Evolutionary conservation across 2,329 filamentous ascomycete species (phyloP), one percentile per base, ranked within the genome.

Genomic region (Epichloe amarillans): DNA sequence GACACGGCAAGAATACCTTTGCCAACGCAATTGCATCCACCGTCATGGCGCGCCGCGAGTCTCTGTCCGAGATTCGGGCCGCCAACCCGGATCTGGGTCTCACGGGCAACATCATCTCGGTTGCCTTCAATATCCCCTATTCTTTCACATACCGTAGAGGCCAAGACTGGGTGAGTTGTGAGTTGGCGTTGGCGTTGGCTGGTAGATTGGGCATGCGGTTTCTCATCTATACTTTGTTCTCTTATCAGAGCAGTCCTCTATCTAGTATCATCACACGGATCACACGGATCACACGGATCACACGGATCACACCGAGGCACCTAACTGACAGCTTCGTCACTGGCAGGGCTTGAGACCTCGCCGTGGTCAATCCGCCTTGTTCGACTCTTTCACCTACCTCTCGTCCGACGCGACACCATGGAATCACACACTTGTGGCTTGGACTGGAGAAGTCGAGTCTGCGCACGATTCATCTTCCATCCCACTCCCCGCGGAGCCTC

Each of bases 351-450:
- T 96, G 50, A 81, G 80, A 59, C 74, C 82, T 54, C 86, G 90
- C 26, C 84, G 85, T 54, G 91, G 91, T 50, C 91, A 90, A 52
- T 96, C 91, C 12, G 89, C 91, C 15, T 77, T 97, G 36, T 94
- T 94, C 68, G 89, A 96, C 66, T 90, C 89, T 10, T 89, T 97
- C 62, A 80, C 84, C 51, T 84, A 94, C 67, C 80, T 97, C 43
- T 87, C 89, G 3, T 94, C 89, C n/a, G 75, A 84, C 51, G 77
- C 85, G 42, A 83, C 84, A 2, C 82, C 84, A 19, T 97, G 90
- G 90, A 88, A 89, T 60, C 91, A 96, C 69, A 93, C 84, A 1
- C 78, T 96, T 5, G 86, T 97, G 49, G 90, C 88, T 44, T 97
- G 91, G 91, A 95, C 91, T 3, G 91, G 91, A 52, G 91, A 97